Evolutionary conservation across 176 grass and related monocot genomes (phyloP).

Genomic region (Bromus sterilis): DNA sequence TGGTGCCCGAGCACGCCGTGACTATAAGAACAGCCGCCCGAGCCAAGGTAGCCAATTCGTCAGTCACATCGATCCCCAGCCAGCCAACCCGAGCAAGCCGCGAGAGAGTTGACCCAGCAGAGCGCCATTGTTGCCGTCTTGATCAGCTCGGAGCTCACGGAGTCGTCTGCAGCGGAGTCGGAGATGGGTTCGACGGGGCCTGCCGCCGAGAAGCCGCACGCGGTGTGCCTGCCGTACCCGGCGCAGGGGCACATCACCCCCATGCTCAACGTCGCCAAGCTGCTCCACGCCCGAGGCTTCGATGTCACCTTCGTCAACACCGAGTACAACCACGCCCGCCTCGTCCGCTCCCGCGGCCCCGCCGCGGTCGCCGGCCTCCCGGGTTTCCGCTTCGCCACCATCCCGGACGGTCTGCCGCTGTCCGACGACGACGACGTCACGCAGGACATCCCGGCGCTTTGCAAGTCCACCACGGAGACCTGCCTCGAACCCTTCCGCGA

Average conservation of each 20-base stretch:
- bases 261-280: conserved; percentile 67
- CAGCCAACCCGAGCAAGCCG: not conserved
- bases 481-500: conserved; percentile 48
- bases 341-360: conserved; percentile 30
- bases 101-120: not conserved
- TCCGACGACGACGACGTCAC: conserved; percentile 49
- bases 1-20: not conserved
- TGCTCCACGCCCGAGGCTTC: conserved; percentile 82
- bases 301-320: conserved; percentile 70
- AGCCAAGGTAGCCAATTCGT: not conserved
- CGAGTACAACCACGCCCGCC: conserved; percentile 59
- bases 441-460: conserved; percentile 62
- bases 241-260: conserved; percentile 76
- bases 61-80: not conserved
- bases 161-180: not conserved
- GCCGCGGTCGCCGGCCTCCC: conserved; percentile 29
- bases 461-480: conserved; percentile 44
- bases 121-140: too few species aligned
- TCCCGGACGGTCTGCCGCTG: conserved; percentile 67
- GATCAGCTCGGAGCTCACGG: too few species aligned
- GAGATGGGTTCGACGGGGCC: conserved; percentile 31
- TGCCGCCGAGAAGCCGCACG: conserved; percentile 32
- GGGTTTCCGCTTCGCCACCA: conserved; percentile 49
- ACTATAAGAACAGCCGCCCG: conserved; percentile 4
- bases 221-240: conserved; percentile 65